Base-by-base conservation (phyloP, 345 rosid genomes). In the Pugionium dolabratum region DNA sequence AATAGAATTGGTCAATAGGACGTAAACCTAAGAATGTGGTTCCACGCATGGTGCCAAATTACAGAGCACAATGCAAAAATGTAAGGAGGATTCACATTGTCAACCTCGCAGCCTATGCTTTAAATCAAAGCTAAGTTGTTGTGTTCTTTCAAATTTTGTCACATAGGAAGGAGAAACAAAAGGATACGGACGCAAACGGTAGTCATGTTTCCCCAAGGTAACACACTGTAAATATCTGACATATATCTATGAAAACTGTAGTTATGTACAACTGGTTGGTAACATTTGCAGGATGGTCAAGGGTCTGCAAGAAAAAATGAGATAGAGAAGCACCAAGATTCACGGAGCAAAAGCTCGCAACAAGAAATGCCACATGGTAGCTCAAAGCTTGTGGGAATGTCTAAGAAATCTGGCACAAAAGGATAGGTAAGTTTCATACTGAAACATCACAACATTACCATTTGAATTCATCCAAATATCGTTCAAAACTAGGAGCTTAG, bases 391-490 rank as follows among this genome's bases (percentile, higher is more conserved):
- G 70, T 66, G 40, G 80, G 76, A 43, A 41, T 60, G 72, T 76
- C 86, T 42, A 88, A 79, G 84, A 93, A 65, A 79, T 79, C 91
- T 42, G 52, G 80, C 54, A 46, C 77, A 34, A 90, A 73, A 83
- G 81, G 77, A 40, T 97, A 90, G 88, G 99, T 94, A 85, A 66
- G 75, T 51, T 73, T 52, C 56, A 11, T 39, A 70, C 11, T 11
- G 45, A 52, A 52, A 66, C 57, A 58, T 45, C 33, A 46, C 33
- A 18, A 39, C 5, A 7, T 28, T 18, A 40, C 34, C 54, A 33
- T 48, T 28, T 32, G 2, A 54, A 9, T 53, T 32, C 25, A 64
- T 34, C 5, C 28, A 62, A 53, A 29, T 37, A 46, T 34, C n/a
- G 7, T 33, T 59, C 2, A 32, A 39, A 55, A 54, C 63, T 31